A percentile compares a stretch with the other conserved stretches of the same genome.
Evolutionary conservation across 2,329 filamentous ascomycete species (phyloP).

Genomic region (Penicillium digitatum): DNA sequence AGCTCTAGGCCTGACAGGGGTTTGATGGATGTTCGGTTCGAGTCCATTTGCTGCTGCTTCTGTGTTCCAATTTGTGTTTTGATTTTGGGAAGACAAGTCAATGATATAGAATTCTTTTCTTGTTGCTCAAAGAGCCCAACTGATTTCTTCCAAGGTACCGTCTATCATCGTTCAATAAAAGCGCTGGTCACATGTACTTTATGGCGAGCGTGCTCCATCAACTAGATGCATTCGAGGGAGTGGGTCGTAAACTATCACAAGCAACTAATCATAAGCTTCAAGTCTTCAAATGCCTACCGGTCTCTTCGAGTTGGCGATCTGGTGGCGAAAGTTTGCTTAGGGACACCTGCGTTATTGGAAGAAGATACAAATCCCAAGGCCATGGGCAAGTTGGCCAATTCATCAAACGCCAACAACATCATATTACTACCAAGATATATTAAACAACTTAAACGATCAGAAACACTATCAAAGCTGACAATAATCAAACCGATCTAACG

Average conservation of each 20-base stretch:
- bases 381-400: neutral
- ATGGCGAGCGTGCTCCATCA: neutral
- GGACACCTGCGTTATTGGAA: neutral
- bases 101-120: neutral
- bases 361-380: neutral
- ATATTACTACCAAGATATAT: constrained; percentile 3
- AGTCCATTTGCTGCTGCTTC: neutral
- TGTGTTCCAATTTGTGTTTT: neutral
- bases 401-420: neutral
- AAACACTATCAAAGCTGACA: neutral
- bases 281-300: neutral
- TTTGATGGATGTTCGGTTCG: neutral
- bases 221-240: neutral
- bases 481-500: neutral
- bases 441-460: neutral
- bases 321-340: neutral
- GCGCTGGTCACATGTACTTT: neutral
- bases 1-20: neutral
- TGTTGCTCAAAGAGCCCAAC: neutral
- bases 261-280: neutral
- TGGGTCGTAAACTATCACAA: neutral
- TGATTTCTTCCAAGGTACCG: neutral
- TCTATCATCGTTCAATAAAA: neutral
- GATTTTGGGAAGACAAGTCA: too few species aligned
- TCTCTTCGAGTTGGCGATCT: neutral